Conservation (phyloP, 1,284 basidiomycete species). For the Moniliella sp. region DNA sequence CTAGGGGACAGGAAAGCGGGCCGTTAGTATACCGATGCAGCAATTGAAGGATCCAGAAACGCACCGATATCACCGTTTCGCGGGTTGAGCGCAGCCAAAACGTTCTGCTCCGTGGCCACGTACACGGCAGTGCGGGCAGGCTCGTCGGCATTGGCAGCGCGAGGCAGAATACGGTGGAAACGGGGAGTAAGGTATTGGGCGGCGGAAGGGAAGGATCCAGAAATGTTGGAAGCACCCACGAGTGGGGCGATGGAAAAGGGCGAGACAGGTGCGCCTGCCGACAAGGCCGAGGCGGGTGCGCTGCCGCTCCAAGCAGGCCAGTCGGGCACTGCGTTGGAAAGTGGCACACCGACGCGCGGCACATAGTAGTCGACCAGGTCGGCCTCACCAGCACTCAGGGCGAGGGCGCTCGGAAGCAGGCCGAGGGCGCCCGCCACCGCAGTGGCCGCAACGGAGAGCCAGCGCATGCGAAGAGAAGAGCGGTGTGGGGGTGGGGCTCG, state of each 20-base stretch:
- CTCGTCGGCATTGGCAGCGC: conserved; percentile 8
- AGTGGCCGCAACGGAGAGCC: no score
- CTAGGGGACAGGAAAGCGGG: conserved; percentile 36
- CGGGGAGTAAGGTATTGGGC: conserved; percentile 11
- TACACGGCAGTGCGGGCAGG: conserved; percentile 43
- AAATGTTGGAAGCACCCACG: neutral
- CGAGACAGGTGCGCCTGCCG: neutral
- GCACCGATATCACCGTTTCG: conserved; percentile 52
- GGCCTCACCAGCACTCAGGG: neutral
- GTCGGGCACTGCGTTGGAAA: neutral
- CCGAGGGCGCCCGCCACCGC: no score
- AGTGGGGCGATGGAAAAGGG: neutral
- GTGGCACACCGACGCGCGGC: neutral
- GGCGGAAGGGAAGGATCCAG: neutral
- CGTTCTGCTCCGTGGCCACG: conserved; percentile 52
- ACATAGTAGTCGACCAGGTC: neutral
- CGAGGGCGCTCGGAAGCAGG: no score
- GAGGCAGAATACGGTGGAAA: conserved; percentile 27
- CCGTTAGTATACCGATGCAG: neutral
- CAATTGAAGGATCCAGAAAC: no score
- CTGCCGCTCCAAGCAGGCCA: neutral
- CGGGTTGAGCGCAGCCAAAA: conserved; percentile 54
- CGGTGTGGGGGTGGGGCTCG: no score
- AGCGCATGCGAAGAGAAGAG: no score
- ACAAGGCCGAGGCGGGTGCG: neutral